Evolutionary conservation across 495 filamentous ascomycete genomes (phyloP), one percentile per base, ranked within the genome.

Genomic region (Polyplosphaeria fusca): DNA sequence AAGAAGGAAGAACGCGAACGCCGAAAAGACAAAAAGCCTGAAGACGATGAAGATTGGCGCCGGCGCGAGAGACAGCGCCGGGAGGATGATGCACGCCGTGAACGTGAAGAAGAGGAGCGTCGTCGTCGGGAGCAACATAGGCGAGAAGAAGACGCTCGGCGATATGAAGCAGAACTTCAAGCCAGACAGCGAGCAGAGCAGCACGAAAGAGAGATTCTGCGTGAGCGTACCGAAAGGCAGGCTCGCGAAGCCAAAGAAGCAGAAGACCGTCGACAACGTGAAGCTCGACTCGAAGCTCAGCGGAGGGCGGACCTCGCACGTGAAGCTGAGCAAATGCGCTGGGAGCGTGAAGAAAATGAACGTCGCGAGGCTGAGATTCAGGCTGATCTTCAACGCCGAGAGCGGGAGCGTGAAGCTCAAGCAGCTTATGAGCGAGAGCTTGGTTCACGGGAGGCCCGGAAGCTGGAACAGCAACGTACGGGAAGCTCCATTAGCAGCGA

Each of bases 31-130:
- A 16, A 67, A 61, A 18, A 42, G 20, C 9, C 9, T 11, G 39
- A 42, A 20, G 37, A 59, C 48, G 65, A 60, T 19, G 37, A 48
- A 23, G 37, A 48, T n/a, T 44, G 47, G n/a, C 43, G 37, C 26
- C 37, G 65, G 53, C 27, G 54, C 49, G 58, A 49, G 54, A 16
- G 66, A 62, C 48, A 64, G n/a, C 63, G 64, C 2, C 24, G 47
- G 47, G 43, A 42, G 20, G 55, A 61, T n/a, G 51, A 49, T 9
- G 41, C 49, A n/a, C 58, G 51, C 16, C 48, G 57, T 12, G 28
- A 32, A n/a, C 50, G 58, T 16, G 49, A 63, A 35, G 48, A 60
- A 20, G 60, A 65, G 28, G 47, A 53, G 22, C 42, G 44, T 42
- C 54, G 55, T 9, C 64, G 46, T 26, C 47, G 54, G 9, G 63